Evolutionary conservation across 192 early-diverging fungal genomes (phyloP).

Genomic region (Piromyces sp.): DNA sequence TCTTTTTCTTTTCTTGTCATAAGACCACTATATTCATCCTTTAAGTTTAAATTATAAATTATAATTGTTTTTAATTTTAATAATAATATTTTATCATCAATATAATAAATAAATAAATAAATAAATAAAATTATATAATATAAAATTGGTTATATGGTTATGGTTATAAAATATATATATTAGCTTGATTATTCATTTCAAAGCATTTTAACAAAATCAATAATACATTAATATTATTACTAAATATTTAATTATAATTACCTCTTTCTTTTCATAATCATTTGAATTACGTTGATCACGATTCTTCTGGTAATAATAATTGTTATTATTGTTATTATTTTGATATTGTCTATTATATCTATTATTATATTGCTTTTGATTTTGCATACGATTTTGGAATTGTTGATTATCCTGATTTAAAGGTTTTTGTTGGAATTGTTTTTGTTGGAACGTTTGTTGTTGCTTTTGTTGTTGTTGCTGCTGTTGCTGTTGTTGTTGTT

Average conservation of each 20-base stretch:
- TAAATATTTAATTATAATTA: not conserved
- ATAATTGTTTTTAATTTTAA: not conserved
- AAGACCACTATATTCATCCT: conserved; percentile 68
- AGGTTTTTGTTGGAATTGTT: conserved; percentile 6
- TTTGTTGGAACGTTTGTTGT: conserved; percentile 5
- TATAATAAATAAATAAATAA: too few relatives aligned
- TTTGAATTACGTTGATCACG: not conserved
- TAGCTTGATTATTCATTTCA: too few relatives aligned
- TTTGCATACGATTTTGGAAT: not conserved
- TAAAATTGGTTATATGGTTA: too few relatives aligned
- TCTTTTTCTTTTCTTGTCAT: conserved; percentile 94
- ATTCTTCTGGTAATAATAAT: not conserved
- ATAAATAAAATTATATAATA: too few relatives aligned
- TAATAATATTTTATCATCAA: not conserved
- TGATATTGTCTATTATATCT: conserved; percentile 11
- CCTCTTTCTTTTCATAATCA: not conserved
- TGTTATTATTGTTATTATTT: not conserved
- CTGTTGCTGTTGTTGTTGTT: not conserved
- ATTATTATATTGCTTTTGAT: conserved; percentile 6
- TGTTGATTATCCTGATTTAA: conserved; percentile 1
- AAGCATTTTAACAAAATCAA: too few relatives aligned
- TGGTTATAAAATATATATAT: too few relatives aligned
- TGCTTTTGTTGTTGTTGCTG: conserved; percentile 5
- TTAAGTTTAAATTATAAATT: not conserved
- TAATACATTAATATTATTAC: too few relatives aligned